Evolutionary conservation across 257 asterid genomes (phyloP), one percentile per base, ranked within the genome.

Genomic region (Solanum pinnatisectum): DNA sequence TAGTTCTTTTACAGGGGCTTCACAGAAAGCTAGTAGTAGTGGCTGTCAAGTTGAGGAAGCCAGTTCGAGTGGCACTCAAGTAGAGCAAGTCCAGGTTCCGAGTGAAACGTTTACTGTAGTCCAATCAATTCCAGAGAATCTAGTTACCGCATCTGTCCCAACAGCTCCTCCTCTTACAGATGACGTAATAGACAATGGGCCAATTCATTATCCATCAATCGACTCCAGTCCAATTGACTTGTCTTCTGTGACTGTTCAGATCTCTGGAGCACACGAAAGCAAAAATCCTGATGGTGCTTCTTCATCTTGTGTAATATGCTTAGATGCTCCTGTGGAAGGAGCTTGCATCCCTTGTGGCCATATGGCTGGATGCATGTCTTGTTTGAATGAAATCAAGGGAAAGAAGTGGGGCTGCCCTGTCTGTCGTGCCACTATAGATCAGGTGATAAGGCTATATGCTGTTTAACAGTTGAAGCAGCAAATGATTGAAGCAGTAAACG

Each of bases 301-400:
- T 22, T 93, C 95, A 46, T 86, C 92, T 74, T 96, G 99, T 88
- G 91, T 94, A 7, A 93, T 95, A 89, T 96, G 99, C 88, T 91
- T 96, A 79, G 98, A 96, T 81, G 94, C 96, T 39, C 94, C 98
- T 2, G 89, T 93, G 4, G 98, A 95, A 93, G 99, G 98, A 86
- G 99, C 98, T 87, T 96, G 99, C 76, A 77, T 96, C 76, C 99
- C 99, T 2, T 96, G 99, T 87, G 99, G 99, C 11, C 99, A 96
- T 91, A 93, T 96, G 98, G 98, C 95, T 6, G 99, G 99, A 63
- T 95, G 99, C 94, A 94, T 95, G 98, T 84, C 93, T 14, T 96
- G 99, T 90, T 90, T 96, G 92, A 93, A 88, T 39, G 99, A 95
- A 79, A 90, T 95, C 70, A 91, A 93, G 88, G 95, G 89, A 30